These are phyloP conservation scores for Luffa acutangula DNA, from an alignment of 306 rosid species.

Conservation along the genomic window DNA sequence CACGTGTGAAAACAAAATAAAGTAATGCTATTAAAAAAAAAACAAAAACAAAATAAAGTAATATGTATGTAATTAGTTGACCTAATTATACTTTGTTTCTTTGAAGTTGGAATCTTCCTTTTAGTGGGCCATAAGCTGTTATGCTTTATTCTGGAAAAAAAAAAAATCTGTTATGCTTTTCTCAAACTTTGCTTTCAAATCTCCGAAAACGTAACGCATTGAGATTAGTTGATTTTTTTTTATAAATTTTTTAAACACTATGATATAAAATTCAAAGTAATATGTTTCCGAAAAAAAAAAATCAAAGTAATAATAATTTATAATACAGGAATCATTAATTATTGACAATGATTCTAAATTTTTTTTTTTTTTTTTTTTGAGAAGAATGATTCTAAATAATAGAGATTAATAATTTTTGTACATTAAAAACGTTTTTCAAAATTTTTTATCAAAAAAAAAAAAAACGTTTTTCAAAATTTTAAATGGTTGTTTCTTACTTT, in stretches of 20 bases:
- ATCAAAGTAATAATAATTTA: too few relatives aligned
- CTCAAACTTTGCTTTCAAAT: background rate
- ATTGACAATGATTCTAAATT: too few relatives aligned
- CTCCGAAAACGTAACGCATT: background rate
- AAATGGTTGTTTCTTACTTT: too few relatives aligned
- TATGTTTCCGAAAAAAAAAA: background rate
- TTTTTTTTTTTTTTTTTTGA: too few relatives aligned
- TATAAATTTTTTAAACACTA: too few relatives aligned
- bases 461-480: too few relatives aligned
- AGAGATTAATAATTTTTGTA: too few relatives aligned
- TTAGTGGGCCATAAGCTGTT: background rate
- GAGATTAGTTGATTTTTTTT: background rate
- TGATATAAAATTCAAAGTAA: background rate
- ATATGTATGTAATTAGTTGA: background rate
- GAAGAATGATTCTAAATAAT: too few relatives aligned
- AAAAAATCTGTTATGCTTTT: background rate
- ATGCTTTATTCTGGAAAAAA: background rate
- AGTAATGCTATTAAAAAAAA: background rate
- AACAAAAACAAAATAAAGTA: background rate
- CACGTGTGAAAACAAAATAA: background rate
- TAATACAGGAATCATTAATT: too few relatives aligned
- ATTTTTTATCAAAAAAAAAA: too few relatives aligned
- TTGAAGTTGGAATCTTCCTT: background rate
- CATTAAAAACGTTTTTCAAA: too few relatives aligned
- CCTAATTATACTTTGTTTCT: background rate